Evolutionary conservation across 2,329 filamentous ascomycete genomes (phyloP), one percentile per base, ranked within the genome.

Genomic region (Myriangium duriaei): DNA sequence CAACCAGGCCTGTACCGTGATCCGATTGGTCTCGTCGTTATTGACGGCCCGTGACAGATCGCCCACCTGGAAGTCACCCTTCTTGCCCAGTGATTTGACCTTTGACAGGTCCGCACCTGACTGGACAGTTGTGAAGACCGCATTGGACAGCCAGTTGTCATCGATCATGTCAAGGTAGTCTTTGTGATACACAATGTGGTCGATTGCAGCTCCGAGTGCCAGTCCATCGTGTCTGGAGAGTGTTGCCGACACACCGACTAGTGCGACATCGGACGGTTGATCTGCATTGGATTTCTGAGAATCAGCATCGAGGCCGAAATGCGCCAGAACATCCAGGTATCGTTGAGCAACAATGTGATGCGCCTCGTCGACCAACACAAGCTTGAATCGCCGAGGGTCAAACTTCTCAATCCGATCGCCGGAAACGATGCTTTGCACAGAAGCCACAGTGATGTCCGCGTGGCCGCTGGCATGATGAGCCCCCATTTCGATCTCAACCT

Each of bases 111-210:
- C 81, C 18, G 80, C 85, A 11, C 78, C 77, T 0, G 86, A 84
- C 46, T 80, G 71, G 14, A 96, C 87, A 0, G 91, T 96, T 0
- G 91, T 96, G 60, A 98, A 96, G 3, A 88, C 64, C n/a, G 93
- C 82, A 54, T 91, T 75, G 0, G 86, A 79, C 10, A 98, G 71
- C 86, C 87, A 96, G 30, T 91, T 86, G 41, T 92, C 85, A 21
- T 78, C 77, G 43, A 95, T 83, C 78, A 83, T 81, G 45, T 82
- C 79, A 18, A 81, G 66, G 45, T 81, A 85, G 51, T 83, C 77
- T 47, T 86, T 91, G 58, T 96, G 88, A 51, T 94, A 96, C 33
- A 95, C 88, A 44, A 96, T 94, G 52, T 93, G 81, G 50, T 96
- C 88, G 49, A 96, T 91, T 19, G 81, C 87, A 10, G 79, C 69